These are phyloP conservation scores for Debaryomyces psychrophilus DNA, from an alignment of 1,139 yeast genomes.

Conservation along the genomic window DNA sequence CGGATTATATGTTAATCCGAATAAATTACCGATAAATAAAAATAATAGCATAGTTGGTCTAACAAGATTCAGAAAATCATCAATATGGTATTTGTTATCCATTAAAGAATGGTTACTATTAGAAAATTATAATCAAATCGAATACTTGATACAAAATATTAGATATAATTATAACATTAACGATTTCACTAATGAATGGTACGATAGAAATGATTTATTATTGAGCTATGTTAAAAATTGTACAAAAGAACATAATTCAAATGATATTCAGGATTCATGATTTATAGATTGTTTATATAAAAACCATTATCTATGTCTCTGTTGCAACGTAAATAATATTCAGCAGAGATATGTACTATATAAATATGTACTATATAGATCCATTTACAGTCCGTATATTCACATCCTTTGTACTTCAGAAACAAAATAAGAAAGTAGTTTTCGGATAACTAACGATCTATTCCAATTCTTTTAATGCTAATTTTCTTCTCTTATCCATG, in stretches of 20 bases:
- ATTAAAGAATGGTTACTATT: slow-evolving; percentile 68
- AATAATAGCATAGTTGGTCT: slow-evolving; percentile 50
- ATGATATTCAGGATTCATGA: background rate
- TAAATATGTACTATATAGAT: background rate
- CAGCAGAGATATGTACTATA: background rate
- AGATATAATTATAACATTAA: slow-evolving; percentile 25
- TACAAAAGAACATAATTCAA: slow-evolving; percentile 12
- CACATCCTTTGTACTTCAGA: background rate
- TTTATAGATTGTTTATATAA: background rate
- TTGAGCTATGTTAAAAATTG: slow-evolving; percentile 34
- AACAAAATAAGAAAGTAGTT: background rate
- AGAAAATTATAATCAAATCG: slow-evolving; percentile 30
- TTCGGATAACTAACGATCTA: slow-evolving; percentile 14
- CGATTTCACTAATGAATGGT: slow-evolving; percentile 34
- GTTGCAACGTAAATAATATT: background rate
- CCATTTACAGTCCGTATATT: background rate
- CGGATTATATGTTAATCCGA: slow-evolving; percentile 40
- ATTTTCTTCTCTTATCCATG: slow-evolving; percentile 46
- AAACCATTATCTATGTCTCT: background rate
- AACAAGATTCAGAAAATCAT: slow-evolving; percentile 70
- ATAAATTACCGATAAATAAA: slow-evolving; percentile 39
- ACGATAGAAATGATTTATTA: slow-evolving; percentile 36
- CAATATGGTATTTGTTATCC: slow-evolving; percentile 78
- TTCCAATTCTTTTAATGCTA: slow-evolving; percentile 47
- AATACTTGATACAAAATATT: slow-evolving; percentile 29